phyloP scores from a whole-genome alignment of 495 filamentous ascomycete genomes.

The Aspergillus ellipticus region DNA sequence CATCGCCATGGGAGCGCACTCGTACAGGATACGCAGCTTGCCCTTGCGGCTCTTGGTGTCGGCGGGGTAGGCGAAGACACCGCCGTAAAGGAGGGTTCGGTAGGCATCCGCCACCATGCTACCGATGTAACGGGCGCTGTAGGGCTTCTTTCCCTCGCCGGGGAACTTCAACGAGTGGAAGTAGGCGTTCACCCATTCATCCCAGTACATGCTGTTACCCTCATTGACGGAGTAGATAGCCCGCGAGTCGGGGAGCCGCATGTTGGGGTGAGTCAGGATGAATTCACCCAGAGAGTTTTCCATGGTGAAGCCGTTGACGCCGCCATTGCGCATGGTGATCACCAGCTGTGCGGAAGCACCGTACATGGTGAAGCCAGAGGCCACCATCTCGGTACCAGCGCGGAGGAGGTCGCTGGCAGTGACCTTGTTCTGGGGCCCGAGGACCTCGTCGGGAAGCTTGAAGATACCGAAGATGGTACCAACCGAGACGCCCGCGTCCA shows the following conservation, averaged over 20 bases:
- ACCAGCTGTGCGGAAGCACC: constrained; percentile 94
- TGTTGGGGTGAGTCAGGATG: constrained; percentile 94
- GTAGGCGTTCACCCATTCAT: constrained; percentile 81
- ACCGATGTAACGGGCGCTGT: constrained; percentile 92
- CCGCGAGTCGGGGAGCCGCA: constrained; percentile 75
- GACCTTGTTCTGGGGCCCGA: constrained; percentile 53
- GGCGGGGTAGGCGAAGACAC: constrained; percentile 94
- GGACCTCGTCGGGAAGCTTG: constrained; percentile 69
- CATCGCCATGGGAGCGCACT: constrained; percentile 99
- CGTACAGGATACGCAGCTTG: constrained; percentile 94
- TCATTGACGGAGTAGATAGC: constrained; percentile 98
- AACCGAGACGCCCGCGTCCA: constrained; percentile 96
- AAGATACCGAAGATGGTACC: constrained; percentile 97
- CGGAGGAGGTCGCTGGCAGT: constrained; percentile 79
- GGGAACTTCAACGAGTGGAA: constrained; percentile 83
- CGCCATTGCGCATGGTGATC: constrained; percentile 91
- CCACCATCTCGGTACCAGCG: constrained; percentile 87
- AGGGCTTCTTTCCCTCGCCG: constrained; percentile 74
- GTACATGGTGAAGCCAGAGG: constrained; percentile 98
- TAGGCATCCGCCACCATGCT: constrained; percentile 99
- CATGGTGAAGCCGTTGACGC: constrained; percentile 94
- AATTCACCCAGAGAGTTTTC: constrained; percentile 97
- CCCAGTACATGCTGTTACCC: constrained; percentile 95
- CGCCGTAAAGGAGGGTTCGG: constrained; percentile 89
- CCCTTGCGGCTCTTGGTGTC: constrained; percentile 98